Percentiles rank a stretch among this genome's conserved stretches.
phyloP scores from a whole-genome alignment of 1,139 yeast species.

The Geotrichum phurueaensis region DNA sequence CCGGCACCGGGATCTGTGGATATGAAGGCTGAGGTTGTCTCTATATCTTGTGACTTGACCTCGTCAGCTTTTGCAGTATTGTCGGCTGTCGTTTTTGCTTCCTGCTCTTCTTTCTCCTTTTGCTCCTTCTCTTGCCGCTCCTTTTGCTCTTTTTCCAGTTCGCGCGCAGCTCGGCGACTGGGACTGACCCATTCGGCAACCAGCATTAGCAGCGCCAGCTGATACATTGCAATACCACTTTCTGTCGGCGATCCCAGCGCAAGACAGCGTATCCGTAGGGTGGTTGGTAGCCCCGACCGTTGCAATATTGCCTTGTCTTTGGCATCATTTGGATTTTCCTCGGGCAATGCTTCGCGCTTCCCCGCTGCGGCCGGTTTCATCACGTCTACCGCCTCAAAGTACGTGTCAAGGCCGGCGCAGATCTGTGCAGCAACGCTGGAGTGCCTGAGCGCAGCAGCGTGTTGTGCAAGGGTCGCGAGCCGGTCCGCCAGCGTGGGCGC shows the following conservation, averaged over 20 bases:
- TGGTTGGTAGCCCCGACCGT: not conserved
- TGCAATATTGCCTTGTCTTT: not conserved
- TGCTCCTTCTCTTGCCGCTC: not conserved
- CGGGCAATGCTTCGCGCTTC: not conserved
- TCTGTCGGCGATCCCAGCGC: conserved; percentile 67
- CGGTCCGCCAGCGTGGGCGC: not conserved
- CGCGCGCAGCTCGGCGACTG: not conserved
- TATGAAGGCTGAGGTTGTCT: not conserved
- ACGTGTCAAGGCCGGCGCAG: not conserved
- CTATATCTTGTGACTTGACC: not conserved
- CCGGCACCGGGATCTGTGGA: not conserved
- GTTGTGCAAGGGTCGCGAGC: not conserved
- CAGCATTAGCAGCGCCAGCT: conserved; percentile 50
- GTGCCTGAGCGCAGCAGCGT: not conserved
- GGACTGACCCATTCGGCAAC: conserved; percentile 29
- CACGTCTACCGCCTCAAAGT: not conserved
- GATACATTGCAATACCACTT: conserved; percentile 55
- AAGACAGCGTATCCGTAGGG: conserved; percentile 48
- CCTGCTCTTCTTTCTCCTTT: conserved; percentile 10
- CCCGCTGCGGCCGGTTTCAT: not conserved
- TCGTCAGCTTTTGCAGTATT: not conserved
- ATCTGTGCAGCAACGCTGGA: not conserved
- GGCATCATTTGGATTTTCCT: not conserved
- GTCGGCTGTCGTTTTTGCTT: not conserved
- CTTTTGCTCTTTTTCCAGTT: not conserved